These are phyloP conservation scores for Clarireedia sp. DNA, from an alignment of 2,329 filamentous ascomycete species.

Conservation along the genomic window DNA sequence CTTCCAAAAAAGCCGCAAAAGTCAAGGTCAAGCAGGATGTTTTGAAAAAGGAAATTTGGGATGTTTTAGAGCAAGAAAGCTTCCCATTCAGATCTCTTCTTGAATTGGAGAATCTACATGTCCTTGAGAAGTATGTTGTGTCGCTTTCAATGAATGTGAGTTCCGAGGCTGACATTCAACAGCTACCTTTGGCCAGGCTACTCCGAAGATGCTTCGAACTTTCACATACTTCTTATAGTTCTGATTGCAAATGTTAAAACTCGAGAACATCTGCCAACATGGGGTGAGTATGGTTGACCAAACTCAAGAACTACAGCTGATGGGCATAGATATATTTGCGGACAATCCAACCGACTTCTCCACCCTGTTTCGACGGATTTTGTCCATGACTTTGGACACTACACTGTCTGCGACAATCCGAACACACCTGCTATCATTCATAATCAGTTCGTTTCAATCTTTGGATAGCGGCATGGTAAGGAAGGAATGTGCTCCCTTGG, in stretches of 20 bases:
- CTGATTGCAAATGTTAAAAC: slow-evolving; percentile 83
- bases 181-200: slow-evolving; percentile 95
- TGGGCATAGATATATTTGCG: slow-evolving; percentile 58
- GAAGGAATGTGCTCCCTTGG: slow-evolving; percentile 92
- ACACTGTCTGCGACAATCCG: slow-evolving; percentile 60
- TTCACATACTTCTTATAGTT: slow-evolving; percentile 81
- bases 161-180: slow-evolving; percentile 20
- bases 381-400: slow-evolving; percentile 75
- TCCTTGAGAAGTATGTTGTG: slow-evolving; percentile 63
- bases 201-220: slow-evolving; percentile 78
- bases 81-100: slow-evolving; percentile 74
- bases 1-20: slow-evolving; percentile 51
- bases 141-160: no score
- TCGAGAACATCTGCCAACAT: slow-evolving; percentile 77
- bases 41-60: slow-evolving; percentile 83
- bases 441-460: slow-evolving; percentile 89
- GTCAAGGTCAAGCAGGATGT: slow-evolving; percentile 70
- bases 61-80: slow-evolving; percentile 70
- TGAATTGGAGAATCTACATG: slow-evolving; percentile 81
- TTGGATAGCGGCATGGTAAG: slow-evolving; percentile 81
- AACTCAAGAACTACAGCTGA: slow-evolving; percentile 8
- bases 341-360: slow-evolving; percentile 77
- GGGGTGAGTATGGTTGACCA: slow-evolving; percentile 49
- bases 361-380: slow-evolving; percentile 75
- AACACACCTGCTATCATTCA: slow-evolving; percentile 78